Evolutionary conservation across 2,329 filamentous ascomycete species (phyloP), one percentile per base, ranked within the genome.

Genomic region (Aspergillus sp.): DNA sequence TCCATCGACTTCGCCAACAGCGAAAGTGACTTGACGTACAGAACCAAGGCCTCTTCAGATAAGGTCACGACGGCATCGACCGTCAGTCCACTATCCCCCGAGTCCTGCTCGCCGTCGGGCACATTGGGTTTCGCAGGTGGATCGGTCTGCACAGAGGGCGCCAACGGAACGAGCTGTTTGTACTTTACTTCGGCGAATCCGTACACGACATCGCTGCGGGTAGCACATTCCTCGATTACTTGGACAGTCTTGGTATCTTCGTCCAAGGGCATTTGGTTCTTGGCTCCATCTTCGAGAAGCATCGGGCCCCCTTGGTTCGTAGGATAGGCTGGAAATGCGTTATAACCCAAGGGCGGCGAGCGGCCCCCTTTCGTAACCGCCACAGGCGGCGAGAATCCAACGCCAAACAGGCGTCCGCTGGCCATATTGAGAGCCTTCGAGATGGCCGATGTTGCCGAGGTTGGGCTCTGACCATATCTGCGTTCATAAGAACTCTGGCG

Each of bases 181-280:
- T 93, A 95, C 61, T 98, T 98, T 53, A 98, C 89, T 62, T 98
- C 89, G 4, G 91, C 91, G 60, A 98, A 96, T 3, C 89, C 88
- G 56, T 88, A 98, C 2, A 98, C 88, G 28, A 95, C 91, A 57
- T 98, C 88, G 53, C 88, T 95, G 24, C 88, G 74, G 19, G 86
- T 91, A 2, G 91, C 91, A 43, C 85, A 81, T 48, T 96, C 88
- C 57, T 98, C 89, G 36, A 96, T 86, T 27, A 76, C 73, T 50
- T 86, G 81, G 2, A 89, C 78, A 25, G 83, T 78, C 42, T 75
- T 76, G 11, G 72, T 69, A 53, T 96, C 91, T 51, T 95, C 88
- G 42, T 95, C 86, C 13, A 77, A 63, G 3, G 72, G 71, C 3
- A 66, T 59, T 22, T 66, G 70, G 13, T 72, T 68, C 51, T 75